These are phyloP conservation scores for Clavariopsis aquatica DNA, from an alignment of 495 filamentous ascomycete species.

Conservation along the genomic window DNA sequence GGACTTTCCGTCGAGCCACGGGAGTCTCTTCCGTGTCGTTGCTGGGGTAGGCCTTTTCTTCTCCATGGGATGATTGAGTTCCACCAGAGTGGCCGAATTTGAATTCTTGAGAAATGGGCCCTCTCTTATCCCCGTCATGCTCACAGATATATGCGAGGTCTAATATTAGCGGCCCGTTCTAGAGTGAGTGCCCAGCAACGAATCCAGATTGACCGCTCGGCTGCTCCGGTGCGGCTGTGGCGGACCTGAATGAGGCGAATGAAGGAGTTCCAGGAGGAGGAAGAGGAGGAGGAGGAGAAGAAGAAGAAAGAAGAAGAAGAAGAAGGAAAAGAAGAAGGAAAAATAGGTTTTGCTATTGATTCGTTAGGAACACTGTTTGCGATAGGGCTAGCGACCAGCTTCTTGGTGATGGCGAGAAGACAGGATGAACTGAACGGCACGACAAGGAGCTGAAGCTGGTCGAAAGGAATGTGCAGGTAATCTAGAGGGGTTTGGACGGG, in stretches of 20 bases:
- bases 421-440: background rate
- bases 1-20: constrained; percentile 35
- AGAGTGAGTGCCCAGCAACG: background rate
- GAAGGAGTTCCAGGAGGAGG: too few relatives aligned
- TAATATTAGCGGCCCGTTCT: background rate
- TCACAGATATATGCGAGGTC: background rate
- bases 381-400: background rate
- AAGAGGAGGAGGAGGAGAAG: too few relatives aligned
- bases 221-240: background rate
- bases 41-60: constrained; percentile 10
- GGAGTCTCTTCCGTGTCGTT: constrained; percentile 19
- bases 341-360: too few relatives aligned
- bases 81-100: background rate
- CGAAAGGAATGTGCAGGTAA: constrained; percentile 1
- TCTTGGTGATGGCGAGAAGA: background rate
- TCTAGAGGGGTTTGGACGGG: too few relatives aligned
- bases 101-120: background rate
- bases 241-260: too few relatives aligned
- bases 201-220: background rate
- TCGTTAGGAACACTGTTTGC: too few relatives aligned
- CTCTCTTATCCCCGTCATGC: background rate
- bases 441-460: background rate
- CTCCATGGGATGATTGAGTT: background rate
- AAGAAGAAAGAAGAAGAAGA: too few relatives aligned
- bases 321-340: too few relatives aligned